These are phyloP conservation scores for Ilex asprella DNA, from an alignment of 257 asterid genomes.

Conservation along the genomic window DNA sequence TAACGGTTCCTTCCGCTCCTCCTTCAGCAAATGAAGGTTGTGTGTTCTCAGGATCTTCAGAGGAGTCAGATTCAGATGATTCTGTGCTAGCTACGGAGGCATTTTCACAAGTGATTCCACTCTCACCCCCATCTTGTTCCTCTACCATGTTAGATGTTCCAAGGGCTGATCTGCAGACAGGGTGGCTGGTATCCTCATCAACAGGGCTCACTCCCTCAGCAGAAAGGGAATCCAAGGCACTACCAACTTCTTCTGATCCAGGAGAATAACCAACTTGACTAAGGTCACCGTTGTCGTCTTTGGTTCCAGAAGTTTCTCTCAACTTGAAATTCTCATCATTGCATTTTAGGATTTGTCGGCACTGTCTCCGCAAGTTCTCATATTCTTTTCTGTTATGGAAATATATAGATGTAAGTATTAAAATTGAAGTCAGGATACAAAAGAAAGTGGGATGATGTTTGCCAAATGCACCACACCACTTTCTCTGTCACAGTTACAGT, in stretches of 20 bases:
- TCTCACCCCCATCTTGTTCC: conserved; percentile 37
- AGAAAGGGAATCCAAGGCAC: conserved; percentile 38
- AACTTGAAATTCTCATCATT: conserved; percentile 36
- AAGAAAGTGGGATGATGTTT: too few species aligned
- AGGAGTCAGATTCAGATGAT: conserved; percentile 54
- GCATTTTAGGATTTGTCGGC: conserved; percentile 45
- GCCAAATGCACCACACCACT: too few species aligned
- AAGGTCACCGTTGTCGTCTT: conserved; percentile 40
- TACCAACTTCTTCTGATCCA: conserved; percentile 38
- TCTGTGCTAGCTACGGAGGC: conserved; percentile 45
- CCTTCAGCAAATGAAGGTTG: conserved; percentile 40
- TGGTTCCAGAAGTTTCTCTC: conserved; percentile 39
- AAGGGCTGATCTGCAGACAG: conserved; percentile 2
- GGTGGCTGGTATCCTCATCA: conserved; percentile 16
- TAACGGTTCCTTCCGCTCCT: conserved; percentile 30
- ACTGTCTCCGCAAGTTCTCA: conserved; percentile 51
- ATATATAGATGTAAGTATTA: conserved; percentile 3
- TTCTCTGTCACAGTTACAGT: too few species aligned
- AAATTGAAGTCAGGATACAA: too few species aligned
- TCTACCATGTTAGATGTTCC: conserved; percentile 20
- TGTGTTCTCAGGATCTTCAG: conserved; percentile 47
- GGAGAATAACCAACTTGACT: conserved; percentile 43
- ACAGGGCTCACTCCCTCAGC: conserved; percentile 24
- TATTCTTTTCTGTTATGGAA: conserved; percentile 54
- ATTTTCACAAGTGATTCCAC: conserved; percentile 26